Evolutionary conservation across 2,329 filamentous ascomycete species (phyloP).

Genomic region (Phialophora macrospora): DNA sequence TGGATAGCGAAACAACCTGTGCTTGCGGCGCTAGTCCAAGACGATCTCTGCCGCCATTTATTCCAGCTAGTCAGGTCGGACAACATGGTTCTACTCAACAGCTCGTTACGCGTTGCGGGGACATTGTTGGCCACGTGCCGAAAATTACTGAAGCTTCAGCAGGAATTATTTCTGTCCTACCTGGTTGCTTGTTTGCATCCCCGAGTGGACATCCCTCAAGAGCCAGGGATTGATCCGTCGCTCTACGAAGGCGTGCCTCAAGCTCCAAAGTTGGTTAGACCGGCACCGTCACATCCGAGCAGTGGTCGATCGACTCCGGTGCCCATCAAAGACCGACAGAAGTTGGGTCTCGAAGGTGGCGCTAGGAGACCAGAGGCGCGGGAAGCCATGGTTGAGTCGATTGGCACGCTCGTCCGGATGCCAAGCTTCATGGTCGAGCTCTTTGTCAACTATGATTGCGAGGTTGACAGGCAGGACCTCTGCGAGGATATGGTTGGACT

Average conservation of each 20-base stretch:
- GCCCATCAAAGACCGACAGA: constrained; percentile 87
- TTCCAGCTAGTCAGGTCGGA: constrained; percentile 97
- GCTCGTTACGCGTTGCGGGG: constrained; percentile 87
- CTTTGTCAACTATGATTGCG: constrained; percentile 98
- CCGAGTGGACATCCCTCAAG: constrained; percentile 88
- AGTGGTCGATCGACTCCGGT: constrained; percentile 91
- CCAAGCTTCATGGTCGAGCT: constrained; percentile 93
- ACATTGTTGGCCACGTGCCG: constrained; percentile 90
- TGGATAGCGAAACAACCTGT: constrained; percentile 92
- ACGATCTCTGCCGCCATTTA: constrained; percentile 88
- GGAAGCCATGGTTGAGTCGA: constrained; percentile 97
- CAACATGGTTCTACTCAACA: constrained; percentile 91
- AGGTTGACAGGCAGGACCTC: constrained; percentile 85
- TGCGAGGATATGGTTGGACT: constrained; percentile 96
- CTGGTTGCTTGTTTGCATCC: constrained; percentile 92
- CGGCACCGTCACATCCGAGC: constrained; percentile 70
- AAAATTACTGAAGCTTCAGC: constrained; percentile 88
- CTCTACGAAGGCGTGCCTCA: constrained; percentile 93
- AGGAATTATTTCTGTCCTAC: constrained; percentile 94
- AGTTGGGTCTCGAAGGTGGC: constrained; percentile 88
- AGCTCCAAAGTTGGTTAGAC: constrained; percentile 83
- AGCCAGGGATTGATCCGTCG: constrained; percentile 85
- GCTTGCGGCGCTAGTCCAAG: constrained; percentile 83
- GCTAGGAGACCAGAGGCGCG: constrained; percentile 90
- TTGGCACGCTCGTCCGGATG: constrained; percentile 88